A percentile compares a stretch with the other conserved stretches of the same genome.
Conservation (phyloP, 768 basidiomycete species). For the Rhizopogon salebrosus region DNA sequence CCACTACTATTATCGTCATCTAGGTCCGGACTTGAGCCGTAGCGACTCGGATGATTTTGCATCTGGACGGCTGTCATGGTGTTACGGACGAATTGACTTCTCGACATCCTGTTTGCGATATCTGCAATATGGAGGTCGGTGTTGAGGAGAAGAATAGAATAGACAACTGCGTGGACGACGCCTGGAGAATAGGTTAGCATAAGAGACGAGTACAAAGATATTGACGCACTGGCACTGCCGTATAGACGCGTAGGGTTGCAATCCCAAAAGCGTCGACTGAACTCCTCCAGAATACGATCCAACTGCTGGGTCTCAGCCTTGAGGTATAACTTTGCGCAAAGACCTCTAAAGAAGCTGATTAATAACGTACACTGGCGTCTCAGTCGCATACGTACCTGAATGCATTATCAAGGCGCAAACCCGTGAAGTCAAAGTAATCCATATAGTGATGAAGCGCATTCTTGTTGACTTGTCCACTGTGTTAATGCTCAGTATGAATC, state of each 20-base stretch:
- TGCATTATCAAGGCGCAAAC: conserved; percentile 78
- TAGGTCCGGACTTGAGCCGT: conserved; percentile 57
- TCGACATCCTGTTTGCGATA: conserved; percentile 83
- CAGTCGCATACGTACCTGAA: conserved; percentile 58
- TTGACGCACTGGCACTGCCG: conserved; percentile 72
- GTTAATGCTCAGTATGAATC: neutral
- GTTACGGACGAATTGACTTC: conserved; percentile 86
- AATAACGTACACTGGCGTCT: neutral
- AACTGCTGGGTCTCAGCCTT: conserved; percentile 98
- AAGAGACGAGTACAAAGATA: neutral
- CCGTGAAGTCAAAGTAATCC: conserved; percentile 82
- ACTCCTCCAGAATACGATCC: conserved; percentile 91
- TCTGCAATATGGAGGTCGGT: conserved; percentile 98
- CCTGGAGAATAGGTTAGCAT: conserved; percentile 37
- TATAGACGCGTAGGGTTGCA: conserved; percentile 82
- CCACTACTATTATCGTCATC: conserved; percentile 65
- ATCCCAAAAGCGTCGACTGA: conserved; percentile 86
- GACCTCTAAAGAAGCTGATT: conserved; percentile 41
- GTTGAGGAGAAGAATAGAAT: conserved; percentile 90
- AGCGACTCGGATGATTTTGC: conserved; percentile 56
- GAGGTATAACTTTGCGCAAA: conserved; percentile 89
- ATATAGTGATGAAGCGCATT: conserved; percentile 76
- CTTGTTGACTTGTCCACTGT: conserved; percentile 73
- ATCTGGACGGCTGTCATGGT: conserved; percentile 83
- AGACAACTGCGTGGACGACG: conserved; percentile 92